phyloP scores from a whole-genome alignment of 768 basidiomycete species.

The Termitomyces sp. region DNA sequence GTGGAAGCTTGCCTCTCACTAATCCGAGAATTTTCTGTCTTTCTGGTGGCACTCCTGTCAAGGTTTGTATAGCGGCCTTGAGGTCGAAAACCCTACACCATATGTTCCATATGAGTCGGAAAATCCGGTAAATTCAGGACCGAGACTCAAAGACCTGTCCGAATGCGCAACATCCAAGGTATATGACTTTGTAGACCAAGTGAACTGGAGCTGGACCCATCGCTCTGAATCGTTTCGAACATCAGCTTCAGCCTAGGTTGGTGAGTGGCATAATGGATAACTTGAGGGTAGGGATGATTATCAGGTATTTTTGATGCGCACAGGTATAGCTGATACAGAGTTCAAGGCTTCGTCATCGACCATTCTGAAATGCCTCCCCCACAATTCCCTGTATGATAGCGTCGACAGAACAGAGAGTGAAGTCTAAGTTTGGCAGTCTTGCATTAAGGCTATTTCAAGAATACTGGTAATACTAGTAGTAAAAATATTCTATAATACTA shows the following conservation, averaged over 20 bases:
- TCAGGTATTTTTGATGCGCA: not conserved
- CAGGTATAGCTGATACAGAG: not conserved
- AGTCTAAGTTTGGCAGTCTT: too few relatives aligned
- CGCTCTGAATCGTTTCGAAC: constrained; percentile 23
- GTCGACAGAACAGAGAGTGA: not conserved
- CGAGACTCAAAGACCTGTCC: constrained; percentile 54
- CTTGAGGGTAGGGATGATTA: not conserved
- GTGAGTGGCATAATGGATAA: not conserved
- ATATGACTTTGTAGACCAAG: constrained; percentile 68
- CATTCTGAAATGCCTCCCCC: not conserved
- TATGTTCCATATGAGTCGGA: not conserved
- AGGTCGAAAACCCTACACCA: constrained; percentile 71
- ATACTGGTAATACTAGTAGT: too few relatives aligned
- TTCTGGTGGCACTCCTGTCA: constrained; percentile 80
- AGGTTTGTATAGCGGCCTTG: constrained; percentile 56
- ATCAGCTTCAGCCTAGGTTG: constrained; percentile 1
- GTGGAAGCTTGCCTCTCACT: constrained; percentile 77
- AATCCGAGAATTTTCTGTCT: constrained; percentile 87
- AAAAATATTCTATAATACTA: too few relatives aligned
- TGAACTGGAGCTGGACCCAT: constrained; percentile 67
- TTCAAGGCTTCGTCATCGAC: constrained; percentile 1
- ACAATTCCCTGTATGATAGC: not conserved
- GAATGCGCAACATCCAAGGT: constrained; percentile 70
- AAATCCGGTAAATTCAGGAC: not conserved
- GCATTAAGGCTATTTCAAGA: too few relatives aligned